Evolutionary conservation across 2,329 filamentous ascomycete genomes (phyloP).

Genomic region (Pseudovirgaria hyperparasitica): DNA sequence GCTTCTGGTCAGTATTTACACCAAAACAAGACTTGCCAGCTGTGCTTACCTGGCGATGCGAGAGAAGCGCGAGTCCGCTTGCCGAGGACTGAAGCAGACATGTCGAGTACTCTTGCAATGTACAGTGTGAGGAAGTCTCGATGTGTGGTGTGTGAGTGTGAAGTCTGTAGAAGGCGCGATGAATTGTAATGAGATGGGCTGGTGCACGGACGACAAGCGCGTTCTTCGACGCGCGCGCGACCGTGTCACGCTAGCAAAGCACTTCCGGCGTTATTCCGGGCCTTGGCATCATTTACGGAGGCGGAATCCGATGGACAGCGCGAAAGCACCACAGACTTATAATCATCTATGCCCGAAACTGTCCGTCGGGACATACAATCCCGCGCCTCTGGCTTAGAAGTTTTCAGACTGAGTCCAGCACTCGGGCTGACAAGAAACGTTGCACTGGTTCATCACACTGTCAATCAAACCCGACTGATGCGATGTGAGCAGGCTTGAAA

Average conservation of each 20-base stretch:
- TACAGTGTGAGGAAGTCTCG: conserved; percentile 3
- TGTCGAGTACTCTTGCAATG: conserved; percentile 10
- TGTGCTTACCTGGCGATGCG: conserved; percentile 14
- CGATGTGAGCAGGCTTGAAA: too few relatives aligned
- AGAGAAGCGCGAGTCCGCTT: conserved; percentile 24
- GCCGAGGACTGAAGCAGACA: conserved; percentile 23
- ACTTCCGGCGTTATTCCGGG: conserved; percentile 9
- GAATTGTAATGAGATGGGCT: conserved; percentile 7
- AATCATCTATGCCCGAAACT: too few relatives aligned
- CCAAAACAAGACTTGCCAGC: conserved; percentile 12
- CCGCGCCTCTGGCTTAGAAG: too few relatives aligned
- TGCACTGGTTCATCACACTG: too few relatives aligned
- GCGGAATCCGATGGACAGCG: too few relatives aligned
- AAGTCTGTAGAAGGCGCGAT: conserved; percentile 11
- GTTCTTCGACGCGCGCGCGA: conserved; percentile 2
- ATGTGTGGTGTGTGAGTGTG: conserved; percentile 8
- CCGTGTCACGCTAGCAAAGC: conserved; percentile 11
- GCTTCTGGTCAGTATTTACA: conserved; percentile 5
- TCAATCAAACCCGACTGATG: too few relatives aligned
- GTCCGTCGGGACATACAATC: too few relatives aligned
- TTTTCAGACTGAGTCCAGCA: too few relatives aligned
- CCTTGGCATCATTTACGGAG: conserved; percentile 5
- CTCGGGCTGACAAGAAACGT: too few relatives aligned
- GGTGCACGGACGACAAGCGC: conserved; percentile 10
- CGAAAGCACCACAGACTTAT: too few relatives aligned